These are phyloP conservation scores for Eucalyptus polyanthemos DNA, from an alignment of 345 rosid genomes.

Conservation along the genomic window DNA sequence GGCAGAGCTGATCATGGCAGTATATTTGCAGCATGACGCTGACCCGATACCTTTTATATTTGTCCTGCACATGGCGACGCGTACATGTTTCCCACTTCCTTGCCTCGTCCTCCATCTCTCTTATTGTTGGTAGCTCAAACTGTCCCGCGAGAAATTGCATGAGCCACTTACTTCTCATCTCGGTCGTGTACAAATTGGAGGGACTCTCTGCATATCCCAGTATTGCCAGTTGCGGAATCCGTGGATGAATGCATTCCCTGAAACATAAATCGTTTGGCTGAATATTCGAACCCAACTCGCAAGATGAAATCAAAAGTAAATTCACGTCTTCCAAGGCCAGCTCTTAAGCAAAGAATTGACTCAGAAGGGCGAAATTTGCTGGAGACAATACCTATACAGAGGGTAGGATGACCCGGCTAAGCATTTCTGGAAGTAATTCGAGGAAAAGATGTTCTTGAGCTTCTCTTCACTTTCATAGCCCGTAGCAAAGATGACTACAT, in stretches of 20 bases:
- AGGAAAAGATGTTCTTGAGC: constrained; percentile 10
- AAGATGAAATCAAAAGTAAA: background rate
- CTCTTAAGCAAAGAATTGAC: background rate
- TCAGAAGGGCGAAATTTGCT: background rate
- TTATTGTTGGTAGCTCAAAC: constrained; percentile 10
- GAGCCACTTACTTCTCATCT: constrained; percentile 27
- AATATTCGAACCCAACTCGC: background rate
- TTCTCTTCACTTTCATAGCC: constrained; percentile 16
- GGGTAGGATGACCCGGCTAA: constrained; percentile 10
- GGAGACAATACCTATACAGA: constrained; percentile 6
- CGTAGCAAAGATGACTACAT: constrained; percentile 20
- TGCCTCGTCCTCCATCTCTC: constrained; percentile 13
- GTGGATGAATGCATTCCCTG: constrained; percentile 26
- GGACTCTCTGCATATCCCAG: constrained; percentile 17
- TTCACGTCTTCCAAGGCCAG: background rate
- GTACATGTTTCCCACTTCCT: constrained; percentile 6
- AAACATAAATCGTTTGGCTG: background rate
- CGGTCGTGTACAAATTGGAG: constrained; percentile 4
- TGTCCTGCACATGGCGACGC: background rate
- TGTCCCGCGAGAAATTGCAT: constrained; percentile 3
- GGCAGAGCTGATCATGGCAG: constrained; percentile 14
- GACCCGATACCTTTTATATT: constrained; percentile 1
- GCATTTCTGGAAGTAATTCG: constrained; percentile 3
- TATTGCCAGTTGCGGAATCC: constrained; percentile 23
- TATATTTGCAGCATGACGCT: constrained; percentile 10